A percentile compares a stretch with the other conserved stretches of the same genome.
phyloP scores from a whole-genome alignment of 2,329 filamentous ascomycete genomes.

The Macroventuria anomochaeta region DNA sequence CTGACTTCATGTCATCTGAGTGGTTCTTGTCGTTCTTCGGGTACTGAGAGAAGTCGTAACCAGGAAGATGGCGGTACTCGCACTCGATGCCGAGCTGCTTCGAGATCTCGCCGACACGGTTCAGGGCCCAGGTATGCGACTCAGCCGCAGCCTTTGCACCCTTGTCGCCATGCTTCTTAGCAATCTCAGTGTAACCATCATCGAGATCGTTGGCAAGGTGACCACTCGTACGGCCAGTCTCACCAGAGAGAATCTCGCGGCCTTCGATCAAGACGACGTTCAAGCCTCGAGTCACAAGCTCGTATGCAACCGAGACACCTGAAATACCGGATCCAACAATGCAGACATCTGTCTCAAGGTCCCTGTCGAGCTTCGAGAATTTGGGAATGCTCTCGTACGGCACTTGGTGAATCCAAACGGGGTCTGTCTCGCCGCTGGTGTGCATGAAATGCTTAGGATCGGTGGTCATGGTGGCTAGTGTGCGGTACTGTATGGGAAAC shows the following conservation, averaged over 20 bases:
- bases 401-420: conserved; percentile 61
- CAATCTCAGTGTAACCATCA: conserved; percentile 60
- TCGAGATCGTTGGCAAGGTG: conserved; percentile 63
- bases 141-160: conserved; percentile 60
- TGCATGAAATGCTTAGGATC: conserved; percentile 47
- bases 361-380: conserved; percentile 52
- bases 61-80: conserved; percentile 60
- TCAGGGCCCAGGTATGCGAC: conserved; percentile 62
- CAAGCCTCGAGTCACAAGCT: conserved; percentile 59
- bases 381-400: conserved; percentile 54
- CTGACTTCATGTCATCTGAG: conserved; percentile 53
- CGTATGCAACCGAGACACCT: conserved; percentile 60
- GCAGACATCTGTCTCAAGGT: conserved; percentile 58
- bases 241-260: conserved; percentile 61
- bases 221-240: conserved; percentile 61
- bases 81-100: conserved; percentile 61
- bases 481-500: conserved; percentile 9
- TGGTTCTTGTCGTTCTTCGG: conserved; percentile 52
- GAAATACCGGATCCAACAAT: conserved; percentile 62
- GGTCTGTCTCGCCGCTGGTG: conserved; percentile 59
- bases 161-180: conserved; percentile 59
- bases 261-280: conserved; percentile 62
- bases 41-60: conserved; percentile 60
- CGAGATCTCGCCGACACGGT: conserved; percentile 59
- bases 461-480: conserved; percentile 23